Percentiles rank a stretch among this genome's conserved stretches.
These are phyloP conservation scores for Colletotrichum lupini DNA, from an alignment of 2,329 filamentous ascomycete genomes.

Conservation along the genomic window DNA sequence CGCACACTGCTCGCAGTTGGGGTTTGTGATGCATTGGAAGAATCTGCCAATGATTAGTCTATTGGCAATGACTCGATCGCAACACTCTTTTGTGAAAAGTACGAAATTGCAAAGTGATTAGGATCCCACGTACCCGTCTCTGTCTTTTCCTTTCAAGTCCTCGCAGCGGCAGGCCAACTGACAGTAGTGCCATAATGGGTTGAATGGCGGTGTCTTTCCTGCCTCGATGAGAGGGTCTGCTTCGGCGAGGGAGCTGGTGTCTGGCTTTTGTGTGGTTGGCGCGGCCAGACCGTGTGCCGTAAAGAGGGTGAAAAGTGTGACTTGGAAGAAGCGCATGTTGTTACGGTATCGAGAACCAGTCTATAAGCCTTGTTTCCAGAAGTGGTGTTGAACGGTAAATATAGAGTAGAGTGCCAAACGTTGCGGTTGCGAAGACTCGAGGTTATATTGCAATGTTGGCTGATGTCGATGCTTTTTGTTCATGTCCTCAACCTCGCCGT, in stretches of 20 bases:
- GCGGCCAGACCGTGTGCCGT: not conserved
- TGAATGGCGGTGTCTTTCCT: conserved; percentile 8
- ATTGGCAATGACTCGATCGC: too few species aligned
- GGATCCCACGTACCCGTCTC: conserved; percentile 33
- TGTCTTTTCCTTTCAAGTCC: conserved; percentile 33
- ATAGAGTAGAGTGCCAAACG: not conserved
- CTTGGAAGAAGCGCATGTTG: conserved; percentile 13
- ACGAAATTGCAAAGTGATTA: not conserved
- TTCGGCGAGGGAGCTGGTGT: not conserved
- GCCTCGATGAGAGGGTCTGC: conserved; percentile 33
- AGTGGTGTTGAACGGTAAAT: not conserved
- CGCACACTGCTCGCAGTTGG: conserved; percentile 41
- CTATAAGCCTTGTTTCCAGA: not conserved
- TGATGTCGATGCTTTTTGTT: not conserved
- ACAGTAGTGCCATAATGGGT: conserved; percentile 15
- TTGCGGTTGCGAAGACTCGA: not conserved
- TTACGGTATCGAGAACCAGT: not conserved
- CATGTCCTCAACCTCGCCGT: not conserved
- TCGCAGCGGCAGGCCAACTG: conserved; percentile 42
- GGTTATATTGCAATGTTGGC: not conserved
- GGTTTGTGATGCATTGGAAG: conserved; percentile 49
- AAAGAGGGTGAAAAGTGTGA: conserved; percentile 29
- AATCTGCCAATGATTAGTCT: conserved; percentile 39
- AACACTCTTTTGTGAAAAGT: not conserved
- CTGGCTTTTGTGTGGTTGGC: not conserved